These are phyloP conservation scores for Aurantiochytrium sp. DNA, from an alignment of 108 stramenopile genomes.

Conservation along the genomic window DNA sequence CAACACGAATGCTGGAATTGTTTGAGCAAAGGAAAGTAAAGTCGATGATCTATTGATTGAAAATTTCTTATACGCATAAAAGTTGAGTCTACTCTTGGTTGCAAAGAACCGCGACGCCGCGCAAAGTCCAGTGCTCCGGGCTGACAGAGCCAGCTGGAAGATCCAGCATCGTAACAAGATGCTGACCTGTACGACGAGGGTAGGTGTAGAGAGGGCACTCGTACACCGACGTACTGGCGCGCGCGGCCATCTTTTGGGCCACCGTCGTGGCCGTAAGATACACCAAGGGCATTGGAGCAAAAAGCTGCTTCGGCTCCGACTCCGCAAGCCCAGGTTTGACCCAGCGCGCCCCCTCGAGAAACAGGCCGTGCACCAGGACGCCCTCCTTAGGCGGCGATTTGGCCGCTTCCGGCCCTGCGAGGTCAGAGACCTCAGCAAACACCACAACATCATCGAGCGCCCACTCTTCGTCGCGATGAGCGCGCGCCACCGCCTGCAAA, in stretches of 20 bases:
- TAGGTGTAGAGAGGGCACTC: conserved; percentile 81
- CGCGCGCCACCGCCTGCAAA: conserved; percentile 78
- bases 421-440: conserved; percentile 68
- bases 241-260: conserved; percentile 43
- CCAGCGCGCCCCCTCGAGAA: conserved; percentile 74
- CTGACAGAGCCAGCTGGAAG: conserved; percentile 55
- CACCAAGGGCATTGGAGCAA: conserved; percentile 64
- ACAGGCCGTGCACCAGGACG: conserved; percentile 74
- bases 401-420: conserved; percentile 56
- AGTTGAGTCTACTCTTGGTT: conserved; percentile 28
- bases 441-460: conserved; percentile 77
- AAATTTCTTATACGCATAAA: neutral
- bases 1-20: too few relatives aligned
- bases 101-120: conserved; percentile 64
- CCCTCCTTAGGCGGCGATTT: conserved; percentile 61
- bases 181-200: conserved; percentile 61
- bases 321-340: conserved; percentile 49
- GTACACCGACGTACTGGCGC: conserved; percentile 53
- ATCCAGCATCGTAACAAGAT: conserved; percentile 65
- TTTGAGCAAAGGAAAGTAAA: too few relatives aligned
- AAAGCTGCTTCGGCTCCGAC: conserved; percentile 65
- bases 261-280: conserved; percentile 60
- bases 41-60: too few relatives aligned
- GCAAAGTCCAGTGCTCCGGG: conserved; percentile 65
- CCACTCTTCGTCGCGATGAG: conserved; percentile 73